Percentiles rank a stretch among this genome's conserved stretches.
Evolutionary conservation across 441 rosid species (phyloP).

Genomic region (Mallotus repandus): DNA sequence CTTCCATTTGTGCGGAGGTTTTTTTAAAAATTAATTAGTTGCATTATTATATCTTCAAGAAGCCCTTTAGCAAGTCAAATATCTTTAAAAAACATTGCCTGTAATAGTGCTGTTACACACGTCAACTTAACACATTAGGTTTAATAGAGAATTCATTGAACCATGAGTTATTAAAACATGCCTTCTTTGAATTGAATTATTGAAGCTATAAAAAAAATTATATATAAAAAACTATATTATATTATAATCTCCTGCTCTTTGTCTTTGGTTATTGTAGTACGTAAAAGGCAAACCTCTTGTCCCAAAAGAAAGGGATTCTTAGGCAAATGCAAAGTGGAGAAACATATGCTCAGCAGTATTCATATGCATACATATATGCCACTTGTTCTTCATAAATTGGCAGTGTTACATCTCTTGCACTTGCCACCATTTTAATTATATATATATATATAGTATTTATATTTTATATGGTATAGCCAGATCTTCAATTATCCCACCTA

Average conservation of each 20-base stretch:
- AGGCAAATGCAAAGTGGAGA: neutral
- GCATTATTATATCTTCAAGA: too few species aligned
- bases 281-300: conserved; percentile 5
- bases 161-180: neutral
- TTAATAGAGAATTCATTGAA: neutral
- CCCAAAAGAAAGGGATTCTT: conserved; percentile 1
- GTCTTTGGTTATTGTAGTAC: neutral
- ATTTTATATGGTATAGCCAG: neutral
- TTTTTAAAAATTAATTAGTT: too few species aligned
- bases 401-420: neutral
- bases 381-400: conserved; percentile 6
- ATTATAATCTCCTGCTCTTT: neutral
- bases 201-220: too few species aligned
- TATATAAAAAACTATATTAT: too few species aligned
- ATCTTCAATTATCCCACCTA: conserved; percentile 14
- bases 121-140: neutral
- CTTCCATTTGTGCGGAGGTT: too few species aligned
- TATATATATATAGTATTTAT: neutral
- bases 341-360: neutral
- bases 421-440: neutral
- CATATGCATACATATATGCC: neutral
- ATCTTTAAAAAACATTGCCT: too few species aligned
- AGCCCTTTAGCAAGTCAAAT: too few species aligned
- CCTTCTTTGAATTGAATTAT: neutral
- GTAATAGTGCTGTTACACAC: neutral